A percentile compares a stretch with the other conserved stretches of the same genome.
These are phyloP conservation scores for Lyophyllum semitale DNA, from an alignment of 768 basidiomycete genomes.

Conservation along the genomic window DNA sequence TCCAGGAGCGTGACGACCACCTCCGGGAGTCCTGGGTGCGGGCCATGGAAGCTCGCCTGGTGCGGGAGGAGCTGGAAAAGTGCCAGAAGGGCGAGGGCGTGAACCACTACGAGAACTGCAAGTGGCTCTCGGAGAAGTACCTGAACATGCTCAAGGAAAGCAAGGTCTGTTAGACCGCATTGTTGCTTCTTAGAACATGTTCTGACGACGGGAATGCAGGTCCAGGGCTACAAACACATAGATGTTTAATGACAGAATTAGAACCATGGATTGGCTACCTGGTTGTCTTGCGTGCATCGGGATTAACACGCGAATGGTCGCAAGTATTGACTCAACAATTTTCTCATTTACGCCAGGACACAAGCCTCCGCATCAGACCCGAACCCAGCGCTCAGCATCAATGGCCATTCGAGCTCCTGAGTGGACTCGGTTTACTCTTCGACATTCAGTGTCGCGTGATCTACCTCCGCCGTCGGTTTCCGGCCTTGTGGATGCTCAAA, in stretches of 20 bases:
- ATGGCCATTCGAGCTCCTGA: background rate
- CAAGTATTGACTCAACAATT: background rate
- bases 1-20: conserved; percentile 70
- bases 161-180: conserved; percentile 56
- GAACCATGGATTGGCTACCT: background rate
- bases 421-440: too few relatives aligned
- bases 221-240: conserved; percentile 84
- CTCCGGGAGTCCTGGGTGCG: conserved; percentile 93
- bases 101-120: conserved; percentile 89
- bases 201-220: conserved; percentile 42
- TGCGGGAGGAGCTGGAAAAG: conserved; percentile 84
- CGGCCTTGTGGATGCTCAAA: background rate
- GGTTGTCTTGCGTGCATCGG: too few relatives aligned
- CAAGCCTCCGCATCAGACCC: background rate
- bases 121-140: conserved; percentile 84
- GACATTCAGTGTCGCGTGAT: background rate
- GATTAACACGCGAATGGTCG: background rate
- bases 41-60: conserved; percentile 90
- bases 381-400: background rate
- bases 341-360: background rate
- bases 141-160: conserved; percentile 75
- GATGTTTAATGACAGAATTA: conserved; percentile 12
- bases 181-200: background rate
- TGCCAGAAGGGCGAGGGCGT: conserved; percentile 91
- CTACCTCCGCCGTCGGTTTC: background rate